A percentile compares a stretch with the other conserved stretches of the same genome.
phyloP scores from a whole-genome alignment of 768 basidiomycete species.

The Hygrophorus pudorinus region DNA sequence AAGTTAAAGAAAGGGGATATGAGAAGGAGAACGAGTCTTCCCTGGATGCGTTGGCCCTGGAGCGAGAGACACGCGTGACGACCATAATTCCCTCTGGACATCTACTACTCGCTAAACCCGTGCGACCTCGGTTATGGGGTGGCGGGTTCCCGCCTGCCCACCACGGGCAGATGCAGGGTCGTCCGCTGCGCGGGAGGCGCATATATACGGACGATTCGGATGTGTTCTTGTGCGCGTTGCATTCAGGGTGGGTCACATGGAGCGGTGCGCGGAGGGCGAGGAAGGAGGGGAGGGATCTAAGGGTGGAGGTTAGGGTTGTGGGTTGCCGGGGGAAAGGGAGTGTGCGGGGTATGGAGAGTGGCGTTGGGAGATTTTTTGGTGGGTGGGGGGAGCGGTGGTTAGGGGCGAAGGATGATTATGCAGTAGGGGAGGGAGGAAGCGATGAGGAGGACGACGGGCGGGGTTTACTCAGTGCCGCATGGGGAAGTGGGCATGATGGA shows the following conservation, averaged over 20 bases:
- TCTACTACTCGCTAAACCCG: slow-evolving; percentile 45
- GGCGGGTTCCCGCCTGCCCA: slow-evolving; percentile 32
- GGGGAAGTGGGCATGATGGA: slow-evolving; percentile 76
- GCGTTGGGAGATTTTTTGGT: slow-evolving; percentile 15
- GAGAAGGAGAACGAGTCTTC: too few species aligned
- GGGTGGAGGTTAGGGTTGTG: slow-evolving; percentile 30
- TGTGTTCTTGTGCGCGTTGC: slow-evolving; percentile 57
- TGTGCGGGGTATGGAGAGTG: slow-evolving; percentile 1
- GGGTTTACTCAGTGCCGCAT: slow-evolving; percentile 53
- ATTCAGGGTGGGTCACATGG: slow-evolving; percentile 50
- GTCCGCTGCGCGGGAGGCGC: slow-evolving; percentile 27
- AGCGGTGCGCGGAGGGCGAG: slow-evolving; percentile 29
- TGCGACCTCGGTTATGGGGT: slow-evolving; percentile 58
- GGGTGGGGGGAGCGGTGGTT: slow-evolving; percentile 29
- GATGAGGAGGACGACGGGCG: slow-evolving; percentile 48
- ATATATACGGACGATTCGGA: slow-evolving; percentile 77
- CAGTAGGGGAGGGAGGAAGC: slow-evolving; percentile 18
- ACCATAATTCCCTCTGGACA: slow-evolving; percentile 51
- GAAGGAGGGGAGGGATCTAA: slow-evolving; percentile 28
- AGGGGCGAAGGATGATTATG: slow-evolving; percentile 13
- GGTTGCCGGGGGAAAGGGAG: slow-evolving; percentile 18
- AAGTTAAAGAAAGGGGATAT: too few species aligned
- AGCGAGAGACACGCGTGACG: slow-evolving; percentile 37
- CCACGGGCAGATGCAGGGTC: background rate
- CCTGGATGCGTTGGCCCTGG: slow-evolving; percentile 18